Evolutionary conservation across 805 yeast genomes (phyloP), one percentile per base, ranked within the genome.

Genomic region (Yueomyces sinensis): DNA sequence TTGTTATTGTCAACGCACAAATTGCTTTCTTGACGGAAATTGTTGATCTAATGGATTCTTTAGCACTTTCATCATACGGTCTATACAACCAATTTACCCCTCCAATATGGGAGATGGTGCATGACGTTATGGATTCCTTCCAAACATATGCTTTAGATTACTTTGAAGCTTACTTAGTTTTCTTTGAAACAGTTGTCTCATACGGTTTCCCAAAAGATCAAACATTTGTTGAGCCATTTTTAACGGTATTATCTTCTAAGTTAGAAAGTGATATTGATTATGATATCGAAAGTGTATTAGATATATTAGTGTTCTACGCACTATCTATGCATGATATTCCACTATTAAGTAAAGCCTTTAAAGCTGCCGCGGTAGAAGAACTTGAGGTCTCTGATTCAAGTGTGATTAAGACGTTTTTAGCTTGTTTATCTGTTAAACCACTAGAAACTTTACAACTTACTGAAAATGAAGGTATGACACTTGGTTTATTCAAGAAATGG

Each of bases 351-450:
- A 47, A 43, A 37, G 46, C 47, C 17, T 31, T 52, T 13, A 40
- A 38, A 31, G 36, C 43, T 17, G 49, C 57, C 19, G 52, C 56
- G 16, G 65, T 62, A 25, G 58, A 50, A 13, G 56, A 45, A 15
- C 46, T 61, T 33, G 56, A 47, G 22, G 31, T 58, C 17, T 60
- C 62, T 17, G 66, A 65, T 27, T 61, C 60, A 33, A 58, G 66
- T 31, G 59, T 79, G 32, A 54, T 74, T 33, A 80, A 83, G 48
- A 67, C 75, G 5, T 55, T 82, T 13, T 55, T 82, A 32, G 67
- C 93, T 3, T 66, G 76, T 17, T 46, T 89, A 17, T 70, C 74
- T 34, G 70, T 74, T 44, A 76, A 80, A 45, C 72, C 89, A 2
- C 53, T 59, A 4, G 60, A 63, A 23, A 66, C 87, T 1, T 51